Percentiles rank a stretch among this genome's conserved stretches.
Evolutionary conservation across 176 grass and related monocot species (phyloP).

Genomic region (Phyllostachys edulis): DNA sequence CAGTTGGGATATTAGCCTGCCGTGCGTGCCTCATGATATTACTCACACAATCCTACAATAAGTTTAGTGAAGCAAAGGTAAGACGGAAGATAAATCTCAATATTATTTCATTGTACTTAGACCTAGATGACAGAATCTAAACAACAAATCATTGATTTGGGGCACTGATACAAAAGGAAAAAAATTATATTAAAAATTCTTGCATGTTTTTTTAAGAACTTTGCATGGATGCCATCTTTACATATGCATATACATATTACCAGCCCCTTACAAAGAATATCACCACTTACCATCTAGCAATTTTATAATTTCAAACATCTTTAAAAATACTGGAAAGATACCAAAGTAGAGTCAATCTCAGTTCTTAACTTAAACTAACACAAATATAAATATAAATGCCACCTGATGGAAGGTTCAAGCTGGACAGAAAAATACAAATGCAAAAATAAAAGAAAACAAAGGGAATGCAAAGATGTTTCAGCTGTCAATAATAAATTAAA

Average conservation of each 20-base stretch:
- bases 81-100: neutral
- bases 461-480: neutral
- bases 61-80: constrained; percentile 20
- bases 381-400: neutral
- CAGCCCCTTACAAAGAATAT: neutral
- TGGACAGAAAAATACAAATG: neutral
- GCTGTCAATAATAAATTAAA: neutral
- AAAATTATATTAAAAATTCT: neutral
- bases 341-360: neutral
- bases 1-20: constrained; percentile 63
- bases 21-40: constrained; percentile 72
- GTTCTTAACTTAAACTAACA: neutral
- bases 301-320: neutral
- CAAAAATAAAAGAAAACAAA: neutral
- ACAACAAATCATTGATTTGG: neutral
- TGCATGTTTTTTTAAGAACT: no score
- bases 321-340: neutral
- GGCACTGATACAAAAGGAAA: neutral
- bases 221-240: neutral
- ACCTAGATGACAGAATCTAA: neutral
- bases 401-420: neutral
- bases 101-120: neutral
- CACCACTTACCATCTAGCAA: neutral
- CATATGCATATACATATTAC: neutral
- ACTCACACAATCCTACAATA: constrained; percentile 79